Evolutionary conservation across 257 asterid species (phyloP).

Genomic region (Cinchona pubescens): DNA sequence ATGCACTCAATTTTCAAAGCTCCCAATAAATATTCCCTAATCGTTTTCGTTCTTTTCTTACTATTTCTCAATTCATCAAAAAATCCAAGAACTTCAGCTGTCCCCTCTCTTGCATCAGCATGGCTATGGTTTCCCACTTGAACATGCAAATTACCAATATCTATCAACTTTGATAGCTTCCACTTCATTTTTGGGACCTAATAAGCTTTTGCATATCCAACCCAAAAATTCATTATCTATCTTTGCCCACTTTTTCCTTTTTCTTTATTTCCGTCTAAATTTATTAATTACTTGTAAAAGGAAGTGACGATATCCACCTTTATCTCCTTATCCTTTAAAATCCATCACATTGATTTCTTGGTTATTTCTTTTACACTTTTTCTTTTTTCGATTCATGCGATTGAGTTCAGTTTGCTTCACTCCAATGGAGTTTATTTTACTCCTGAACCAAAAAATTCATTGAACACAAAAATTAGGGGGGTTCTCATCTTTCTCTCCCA

Average conservation of each 20-base stretch:
- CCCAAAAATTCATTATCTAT: constrained; percentile 1
- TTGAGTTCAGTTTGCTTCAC: not conserved
- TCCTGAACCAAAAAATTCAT: not conserved
- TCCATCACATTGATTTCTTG: not conserved
- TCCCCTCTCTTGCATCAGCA: constrained; percentile 3
- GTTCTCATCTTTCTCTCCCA: not conserved
- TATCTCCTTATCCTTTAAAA: constrained; percentile 33
- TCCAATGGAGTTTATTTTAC: not conserved
- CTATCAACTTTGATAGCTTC: constrained; percentile 22
- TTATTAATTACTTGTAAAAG: constrained; percentile 1
- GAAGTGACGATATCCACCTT: constrained; percentile 30
- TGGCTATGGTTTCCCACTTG: constrained; percentile 26
- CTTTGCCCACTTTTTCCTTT: not conserved
- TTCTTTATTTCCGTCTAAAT: not conserved
- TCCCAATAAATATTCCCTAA: not conserved
- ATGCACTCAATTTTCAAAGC: not conserved
- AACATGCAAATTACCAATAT: constrained; percentile 30
- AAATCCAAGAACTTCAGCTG: constrained; percentile 13
- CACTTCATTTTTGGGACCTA: constrained; percentile 14
- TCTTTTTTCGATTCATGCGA: not conserved
- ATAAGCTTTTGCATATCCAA: constrained; percentile 7
- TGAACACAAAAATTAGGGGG: not conserved
- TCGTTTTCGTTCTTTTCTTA: not conserved
- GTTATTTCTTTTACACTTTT: not conserved
- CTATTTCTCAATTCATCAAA: not conserved